These are phyloP conservation scores for Punica granatum DNA, from an alignment of 345 rosid species.

Conservation along the genomic window DNA sequence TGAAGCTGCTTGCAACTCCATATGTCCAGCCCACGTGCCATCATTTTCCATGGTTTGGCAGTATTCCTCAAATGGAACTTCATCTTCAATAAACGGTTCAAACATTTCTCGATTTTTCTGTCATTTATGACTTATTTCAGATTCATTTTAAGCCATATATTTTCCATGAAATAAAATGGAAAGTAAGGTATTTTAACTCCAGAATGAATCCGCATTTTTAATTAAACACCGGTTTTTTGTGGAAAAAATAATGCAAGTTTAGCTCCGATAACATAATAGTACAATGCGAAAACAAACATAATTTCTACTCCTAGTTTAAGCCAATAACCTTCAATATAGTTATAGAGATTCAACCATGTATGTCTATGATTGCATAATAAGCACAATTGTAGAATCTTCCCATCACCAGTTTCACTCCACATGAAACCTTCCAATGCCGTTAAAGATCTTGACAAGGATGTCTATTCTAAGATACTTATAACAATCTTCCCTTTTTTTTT, in stretches of 20 bases:
- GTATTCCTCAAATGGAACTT: slow-evolving; percentile 78
- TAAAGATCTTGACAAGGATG: not conserved
- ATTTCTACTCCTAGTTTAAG: not conserved
- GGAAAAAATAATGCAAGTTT: not conserved
- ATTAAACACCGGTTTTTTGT: not conserved
- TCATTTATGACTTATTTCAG: slow-evolving; percentile 19
- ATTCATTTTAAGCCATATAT: not conserved
- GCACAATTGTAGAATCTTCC: not conserved
- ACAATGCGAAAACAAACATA: too few relatives aligned
- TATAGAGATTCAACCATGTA: not conserved
- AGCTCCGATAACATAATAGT: too few relatives aligned
- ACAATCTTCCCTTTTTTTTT: too few relatives aligned
- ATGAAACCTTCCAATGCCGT: not conserved
- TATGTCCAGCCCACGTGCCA: slow-evolving; percentile 96
- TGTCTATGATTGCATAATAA: not conserved
- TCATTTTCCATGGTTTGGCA: slow-evolving; percentile 75
- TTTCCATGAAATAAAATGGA: not conserved
- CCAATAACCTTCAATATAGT: not conserved
- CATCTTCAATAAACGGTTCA: slow-evolving; percentile 94
- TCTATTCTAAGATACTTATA: not conserved
- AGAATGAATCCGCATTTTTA: not conserved
- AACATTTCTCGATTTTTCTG: slow-evolving; percentile 72
- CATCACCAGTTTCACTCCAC: not conserved
- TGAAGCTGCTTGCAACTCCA: slow-evolving; percentile 95
- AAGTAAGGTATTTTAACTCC: not conserved